Percentiles rank a stretch among this genome's conserved stretches.
Evolutionary conservation across 2,329 filamentous ascomycete genomes (phyloP).

Genomic region (Aspergillus floridensis): DNA sequence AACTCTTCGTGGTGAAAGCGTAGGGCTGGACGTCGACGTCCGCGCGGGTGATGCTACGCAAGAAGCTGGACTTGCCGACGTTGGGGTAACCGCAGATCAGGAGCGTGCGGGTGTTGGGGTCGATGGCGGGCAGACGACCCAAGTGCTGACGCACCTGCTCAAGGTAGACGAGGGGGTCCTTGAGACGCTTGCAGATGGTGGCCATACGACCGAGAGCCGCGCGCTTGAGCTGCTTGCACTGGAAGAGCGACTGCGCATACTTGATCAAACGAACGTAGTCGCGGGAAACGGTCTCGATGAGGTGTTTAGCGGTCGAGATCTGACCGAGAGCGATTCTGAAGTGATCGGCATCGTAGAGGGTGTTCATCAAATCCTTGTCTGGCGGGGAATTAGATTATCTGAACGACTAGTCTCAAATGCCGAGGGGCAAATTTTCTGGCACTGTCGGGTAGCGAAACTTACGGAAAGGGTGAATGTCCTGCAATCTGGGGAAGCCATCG

Average conservation of each 20-base stretch:
- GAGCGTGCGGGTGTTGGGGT: slow-evolving; percentile 93
- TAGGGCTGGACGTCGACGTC: slow-evolving; percentile 98
- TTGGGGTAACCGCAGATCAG: slow-evolving; percentile 98
- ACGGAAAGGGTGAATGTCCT: slow-evolving; percentile 95
- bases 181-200: slow-evolving; percentile 89
- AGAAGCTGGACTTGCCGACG: slow-evolving; percentile 93
- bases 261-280: slow-evolving; percentile 96
- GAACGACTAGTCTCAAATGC: slow-evolving; percentile 18
- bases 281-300: slow-evolving; percentile 92
- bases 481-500: slow-evolving; percentile 85
- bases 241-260: slow-evolving; percentile 94
- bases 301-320: slow-evolving; percentile 89
- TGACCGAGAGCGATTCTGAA: slow-evolving; percentile 96
- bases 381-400: slow-evolving; percentile 17
- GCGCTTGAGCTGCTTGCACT: slow-evolving; percentile 98
- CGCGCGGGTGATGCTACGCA: slow-evolving; percentile 85
- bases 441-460: slow-evolving; percentile 35
- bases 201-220: slow-evolving; percentile 97
- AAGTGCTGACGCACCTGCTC: slow-evolving; percentile 97
- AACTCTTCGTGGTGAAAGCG: slow-evolving; percentile 95
- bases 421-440: neutral
- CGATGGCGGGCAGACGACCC: slow-evolving; percentile 95
- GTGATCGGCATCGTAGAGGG: slow-evolving; percentile 96
- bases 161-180: slow-evolving; percentile 91
- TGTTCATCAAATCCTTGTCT: slow-evolving; percentile 86